A percentile compares a stretch with the other conserved stretches of the same genome.
phyloP scores from a whole-genome alignment of 176 grass and related monocot genomes.

The Paspalum notatum region DNA sequence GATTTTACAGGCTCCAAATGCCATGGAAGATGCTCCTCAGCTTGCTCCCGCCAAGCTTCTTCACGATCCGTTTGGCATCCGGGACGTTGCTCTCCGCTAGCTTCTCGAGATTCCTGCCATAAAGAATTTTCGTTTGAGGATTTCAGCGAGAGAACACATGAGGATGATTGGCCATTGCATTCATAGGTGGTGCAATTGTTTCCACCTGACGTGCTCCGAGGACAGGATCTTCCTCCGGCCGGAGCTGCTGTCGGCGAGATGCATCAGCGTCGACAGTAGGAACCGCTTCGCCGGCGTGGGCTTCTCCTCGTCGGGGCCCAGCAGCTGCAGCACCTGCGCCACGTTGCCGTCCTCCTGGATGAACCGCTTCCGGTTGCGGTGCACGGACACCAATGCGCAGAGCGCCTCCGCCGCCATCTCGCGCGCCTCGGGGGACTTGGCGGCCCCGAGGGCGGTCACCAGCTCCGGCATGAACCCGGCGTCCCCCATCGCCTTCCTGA shows the following conservation, averaged over 20 bases:
- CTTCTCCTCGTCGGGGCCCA: conserved; percentile 69
- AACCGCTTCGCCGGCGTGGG: conserved; percentile 57
- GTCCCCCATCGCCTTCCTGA: conserved; percentile 80
- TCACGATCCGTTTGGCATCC: conserved; percentile 86
- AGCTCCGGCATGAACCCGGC: conserved; percentile 88
- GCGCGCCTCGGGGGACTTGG: conserved; percentile 51
- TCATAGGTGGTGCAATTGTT: too few species aligned
- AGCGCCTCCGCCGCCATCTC: conserved; percentile 83
- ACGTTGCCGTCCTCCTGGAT: conserved; percentile 75
- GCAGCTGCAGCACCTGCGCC: conserved; percentile 63
- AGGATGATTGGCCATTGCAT: neutral
- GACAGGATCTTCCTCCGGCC: conserved; percentile 78
- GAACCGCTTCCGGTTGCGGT: conserved; percentile 75
- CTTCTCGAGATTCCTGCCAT: conserved; percentile 65
- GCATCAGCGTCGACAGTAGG: conserved; percentile 69
- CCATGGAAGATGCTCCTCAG: conserved; percentile 74
- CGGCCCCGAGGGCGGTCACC: conserved; percentile 47
- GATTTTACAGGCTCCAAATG: conserved; percentile 72
- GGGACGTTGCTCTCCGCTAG: conserved; percentile 69
- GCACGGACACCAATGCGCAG: conserved; percentile 59
- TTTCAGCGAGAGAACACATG: neutral
- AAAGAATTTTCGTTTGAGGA: neutral
- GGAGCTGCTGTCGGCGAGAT: conserved; percentile 61
- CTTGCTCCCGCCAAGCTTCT: conserved; percentile 77
- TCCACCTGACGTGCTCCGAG: conserved; percentile 59